phyloP scores from a whole-genome alignment of 805 yeast species.

The Yarrowia porcina region DNA sequence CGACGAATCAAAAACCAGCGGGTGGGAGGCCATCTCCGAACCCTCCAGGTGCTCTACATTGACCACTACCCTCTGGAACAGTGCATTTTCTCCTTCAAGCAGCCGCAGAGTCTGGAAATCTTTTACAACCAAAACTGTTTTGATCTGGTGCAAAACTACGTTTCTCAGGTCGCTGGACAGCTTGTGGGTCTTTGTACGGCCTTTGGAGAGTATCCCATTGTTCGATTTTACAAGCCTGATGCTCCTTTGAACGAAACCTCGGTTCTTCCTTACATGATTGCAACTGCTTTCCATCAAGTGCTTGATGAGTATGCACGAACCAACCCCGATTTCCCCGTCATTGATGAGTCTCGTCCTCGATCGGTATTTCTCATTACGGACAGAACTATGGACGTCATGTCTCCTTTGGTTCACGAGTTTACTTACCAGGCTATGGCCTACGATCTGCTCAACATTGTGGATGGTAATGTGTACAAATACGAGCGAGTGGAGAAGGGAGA shows the following conservation, averaged over 20 bases:
- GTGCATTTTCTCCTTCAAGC: constrained; percentile 66
- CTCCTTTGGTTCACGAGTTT: constrained; percentile 86
- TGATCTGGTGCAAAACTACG: constrained; percentile 57
- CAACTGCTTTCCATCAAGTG: constrained; percentile 63
- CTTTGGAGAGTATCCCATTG: constrained; percentile 84
- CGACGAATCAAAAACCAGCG: constrained; percentile 33
- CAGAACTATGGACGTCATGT: constrained; percentile 75
- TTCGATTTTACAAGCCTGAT: constrained; percentile 62
- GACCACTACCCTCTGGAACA: constrained; percentile 65
- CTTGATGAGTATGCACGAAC: constrained; percentile 73
- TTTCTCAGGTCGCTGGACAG: constrained; percentile 57
- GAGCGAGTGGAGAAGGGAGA: constrained; percentile 41
- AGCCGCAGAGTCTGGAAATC: constrained; percentile 58
- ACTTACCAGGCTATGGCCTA: constrained; percentile 89
- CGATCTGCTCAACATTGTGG: constrained; percentile 54
- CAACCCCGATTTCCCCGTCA: constrained; percentile 55
- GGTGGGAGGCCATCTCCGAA: constrained; percentile 33
- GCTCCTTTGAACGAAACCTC: constrained; percentile 44
- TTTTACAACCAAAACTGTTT: constrained; percentile 65
- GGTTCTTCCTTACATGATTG: constrained; percentile 64
- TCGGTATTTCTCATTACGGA: constrained; percentile 75
- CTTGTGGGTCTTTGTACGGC: constrained; percentile 69
- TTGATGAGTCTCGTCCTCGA: constrained; percentile 52
- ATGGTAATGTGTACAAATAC: constrained; percentile 51
- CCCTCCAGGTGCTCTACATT: constrained; percentile 46